phyloP scores from a whole-genome alignment of 1,139 yeast species.

The Candida sp. region DNA sequence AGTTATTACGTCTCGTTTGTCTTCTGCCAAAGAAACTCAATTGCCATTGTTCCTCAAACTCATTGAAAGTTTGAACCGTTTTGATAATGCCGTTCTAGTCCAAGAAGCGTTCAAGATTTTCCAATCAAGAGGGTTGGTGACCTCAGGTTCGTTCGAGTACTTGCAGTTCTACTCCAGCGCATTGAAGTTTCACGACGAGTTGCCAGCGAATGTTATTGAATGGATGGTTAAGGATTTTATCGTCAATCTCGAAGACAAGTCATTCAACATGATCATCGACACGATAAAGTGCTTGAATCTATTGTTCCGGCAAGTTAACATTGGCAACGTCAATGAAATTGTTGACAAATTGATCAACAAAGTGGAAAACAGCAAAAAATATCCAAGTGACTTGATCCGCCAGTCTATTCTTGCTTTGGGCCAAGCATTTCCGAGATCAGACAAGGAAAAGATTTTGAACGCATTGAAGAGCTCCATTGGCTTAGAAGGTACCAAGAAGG shows the following conservation, averaged over 20 bases:
- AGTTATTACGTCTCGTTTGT: slow-evolving; percentile 13
- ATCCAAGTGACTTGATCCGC: slow-evolving; percentile 57
- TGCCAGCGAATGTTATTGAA: slow-evolving; percentile 20
- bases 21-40: slow-evolving; percentile 21
- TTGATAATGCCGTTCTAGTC: slow-evolving; percentile 22
- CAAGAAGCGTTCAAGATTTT: slow-evolving; percentile 22
- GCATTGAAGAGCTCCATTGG: slow-evolving; percentile 30
- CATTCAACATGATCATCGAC: slow-evolving; percentile 53
- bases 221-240: slow-evolving; percentile 48
- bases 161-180: slow-evolving; percentile 31
- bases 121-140: slow-evolving; percentile 19
- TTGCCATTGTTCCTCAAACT: slow-evolving; percentile 29
- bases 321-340: slow-evolving; percentile 17
- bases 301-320: slow-evolving; percentile 29
- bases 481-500: slow-evolving; percentile 38
- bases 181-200: slow-evolving; percentile 15
- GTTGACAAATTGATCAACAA: slow-evolving; percentile 25
- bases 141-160: slow-evolving; percentile 28
- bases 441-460: slow-evolving; percentile 14
- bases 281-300: slow-evolving; percentile 40
- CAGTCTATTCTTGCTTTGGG: slow-evolving; percentile 44
- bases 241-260: slow-evolving; percentile 37
- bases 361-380: slow-evolving; percentile 43
- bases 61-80: slow-evolving; percentile 30
- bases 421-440: slow-evolving; percentile 18